Conservation (phyloP, 2,329 filamentous ascomycete genomes). For the Pestalotiopsis fici region DNA sequence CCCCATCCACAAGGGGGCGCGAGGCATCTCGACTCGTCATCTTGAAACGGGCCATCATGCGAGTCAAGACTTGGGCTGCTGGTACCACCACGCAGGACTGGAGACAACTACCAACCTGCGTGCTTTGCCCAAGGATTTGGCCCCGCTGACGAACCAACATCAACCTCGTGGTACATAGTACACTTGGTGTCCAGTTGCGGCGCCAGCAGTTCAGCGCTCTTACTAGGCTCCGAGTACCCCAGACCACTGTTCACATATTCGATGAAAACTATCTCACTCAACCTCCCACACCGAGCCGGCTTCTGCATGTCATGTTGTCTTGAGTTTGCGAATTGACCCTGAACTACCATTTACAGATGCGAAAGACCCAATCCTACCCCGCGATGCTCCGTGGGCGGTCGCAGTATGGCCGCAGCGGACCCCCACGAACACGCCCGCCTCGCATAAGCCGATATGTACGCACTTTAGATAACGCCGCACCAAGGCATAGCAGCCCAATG, state of each 20-base stretch:
- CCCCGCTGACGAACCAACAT: background rate
- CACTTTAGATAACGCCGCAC: background rate
- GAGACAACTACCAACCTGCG: background rate
- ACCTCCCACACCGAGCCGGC: too few relatives aligned
- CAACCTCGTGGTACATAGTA: too few relatives aligned
- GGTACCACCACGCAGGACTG: background rate
- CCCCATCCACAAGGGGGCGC: background rate
- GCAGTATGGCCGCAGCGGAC: conserved; percentile 1
- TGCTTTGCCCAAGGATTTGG: background rate
- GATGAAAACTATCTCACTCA: too few relatives aligned
- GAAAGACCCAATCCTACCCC: background rate
- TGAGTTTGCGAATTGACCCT: too few relatives aligned
- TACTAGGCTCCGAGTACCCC: too few relatives aligned
- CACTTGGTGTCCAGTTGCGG: too few relatives aligned
- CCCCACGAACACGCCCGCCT: background rate
- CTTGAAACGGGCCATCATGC: conserved; percentile 7
- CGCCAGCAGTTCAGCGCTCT: too few relatives aligned
- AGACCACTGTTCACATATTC: too few relatives aligned
- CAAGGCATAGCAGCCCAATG: background rate
- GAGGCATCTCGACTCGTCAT: conserved; percentile 1
- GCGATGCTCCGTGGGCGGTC: background rate
- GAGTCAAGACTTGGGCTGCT: background rate
- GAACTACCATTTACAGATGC: too few relatives aligned
- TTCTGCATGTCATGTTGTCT: too few relatives aligned
- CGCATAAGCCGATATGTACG: background rate